Base-by-base conservation (phyloP, 495 filamentous ascomycete genomes). In the Penicillium egyptiacum region DNA sequence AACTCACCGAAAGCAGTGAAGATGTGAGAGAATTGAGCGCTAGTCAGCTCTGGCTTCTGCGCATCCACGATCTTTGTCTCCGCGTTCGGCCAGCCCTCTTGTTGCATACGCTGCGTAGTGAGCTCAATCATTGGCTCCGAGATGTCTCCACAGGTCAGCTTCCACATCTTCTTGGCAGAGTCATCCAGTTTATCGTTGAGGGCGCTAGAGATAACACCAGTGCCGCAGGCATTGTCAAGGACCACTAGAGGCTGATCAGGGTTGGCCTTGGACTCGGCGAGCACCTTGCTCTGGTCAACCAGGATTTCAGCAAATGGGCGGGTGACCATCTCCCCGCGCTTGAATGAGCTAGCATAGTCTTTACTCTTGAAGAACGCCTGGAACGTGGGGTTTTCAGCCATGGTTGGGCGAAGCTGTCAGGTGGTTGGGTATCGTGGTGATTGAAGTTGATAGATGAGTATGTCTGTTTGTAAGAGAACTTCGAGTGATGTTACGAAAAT, bases 191-290 rank as follows among this genome's bases (percentile, higher is more conserved):
- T 55, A 2, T 47, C 28, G 17, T 75, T 54, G 8, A 77, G 63
- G 5, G 60, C 50, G 19, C 61, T 65, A 8, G 72, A 69, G 17
- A 76, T 59, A 39, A 79, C 63, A 0, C 74, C 75, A 25, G 74
- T 72, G n/a, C 76, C 75, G 45, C 74, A 79, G 5, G 71, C 75
- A 55, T 73, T 71, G 39, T 79, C 76, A 17, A 79, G 54, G 16
- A 77, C 61, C 11, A 69, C 57, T 1, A 71, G 58, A n/a, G 64
- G 56, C 11, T 57, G 52, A 39, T 63, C 43, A 10, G 53, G 62
- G 17, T 52, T 53, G 19, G 58, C 45, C 19, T 61, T 62, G n/a
- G 65, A 55, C 7, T 70, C 41, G 6, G 28, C 46, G 19, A 56
- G 20, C 11, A 69, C 5, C 31, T 66, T 66, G 45, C 65, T 70